Evolutionary conservation across 176 grass and related monocot genomes (phyloP).

Genomic region (Leersia perrieri): DNA sequence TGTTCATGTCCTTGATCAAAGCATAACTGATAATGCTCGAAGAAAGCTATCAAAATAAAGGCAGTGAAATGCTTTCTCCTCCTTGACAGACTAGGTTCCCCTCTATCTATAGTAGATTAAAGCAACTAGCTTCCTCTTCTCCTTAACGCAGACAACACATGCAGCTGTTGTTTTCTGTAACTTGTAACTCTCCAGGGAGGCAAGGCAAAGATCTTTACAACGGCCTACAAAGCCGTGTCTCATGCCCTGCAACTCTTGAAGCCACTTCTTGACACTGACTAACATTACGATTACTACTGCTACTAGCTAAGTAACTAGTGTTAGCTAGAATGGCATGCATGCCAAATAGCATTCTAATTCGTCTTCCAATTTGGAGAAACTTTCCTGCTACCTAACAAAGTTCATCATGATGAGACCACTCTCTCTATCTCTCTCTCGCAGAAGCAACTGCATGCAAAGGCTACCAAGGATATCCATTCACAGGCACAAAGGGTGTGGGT

Average conservation of each 20-base stretch:
- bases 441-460: constrained; percentile 22
- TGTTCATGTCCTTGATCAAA: constrained; percentile 24
- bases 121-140: neutral
- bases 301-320: neutral
- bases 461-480: constrained; percentile 41
- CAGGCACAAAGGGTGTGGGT: neutral
- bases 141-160: neutral
- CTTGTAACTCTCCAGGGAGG: neutral
- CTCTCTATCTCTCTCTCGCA: neutral
- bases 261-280: constrained; percentile 13
- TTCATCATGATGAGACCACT: constrained; percentile 38
- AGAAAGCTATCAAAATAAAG: constrained; percentile 16
- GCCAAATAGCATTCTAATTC: neutral
- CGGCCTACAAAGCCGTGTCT: neutral
- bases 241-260: constrained; percentile 13
- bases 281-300: neutral
- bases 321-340: neutral
- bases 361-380: constrained; percentile 15
- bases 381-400: constrained; percentile 32
- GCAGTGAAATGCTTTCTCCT: constrained; percentile 5
- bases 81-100: neutral
- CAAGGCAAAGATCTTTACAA: neutral
- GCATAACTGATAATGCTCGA: constrained; percentile 11
- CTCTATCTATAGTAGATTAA: neutral
- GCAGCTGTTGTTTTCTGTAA: neutral